These are phyloP conservation scores for Obba rivulosa DNA, from an alignment of 768 basidiomycete genomes.

Conservation along the genomic window DNA sequence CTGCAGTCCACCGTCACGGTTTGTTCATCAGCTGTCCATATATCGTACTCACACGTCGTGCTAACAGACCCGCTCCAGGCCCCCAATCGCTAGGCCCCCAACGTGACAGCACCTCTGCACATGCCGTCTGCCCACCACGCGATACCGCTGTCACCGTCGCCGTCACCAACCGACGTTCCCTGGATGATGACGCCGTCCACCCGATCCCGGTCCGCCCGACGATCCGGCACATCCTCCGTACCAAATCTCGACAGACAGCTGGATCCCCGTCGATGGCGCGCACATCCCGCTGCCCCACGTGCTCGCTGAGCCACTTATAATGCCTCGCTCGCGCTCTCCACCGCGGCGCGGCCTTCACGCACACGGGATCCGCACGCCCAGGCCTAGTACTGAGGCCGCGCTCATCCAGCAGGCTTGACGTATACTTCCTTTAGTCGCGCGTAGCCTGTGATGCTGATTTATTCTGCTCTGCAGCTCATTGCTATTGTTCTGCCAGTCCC, in stretches of 20 bases:
- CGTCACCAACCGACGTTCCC: constrained; percentile 14
- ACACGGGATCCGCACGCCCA: not conserved
- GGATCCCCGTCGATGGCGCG: constrained; percentile 46
- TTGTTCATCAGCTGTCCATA: too few relatives aligned
- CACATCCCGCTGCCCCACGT: constrained; percentile 62
- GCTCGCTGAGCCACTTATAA: constrained; percentile 27
- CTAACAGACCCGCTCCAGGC: constrained; percentile 1
- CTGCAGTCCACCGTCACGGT: too few relatives aligned
- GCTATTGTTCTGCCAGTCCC: too few relatives aligned
- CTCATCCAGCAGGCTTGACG: not conserved
- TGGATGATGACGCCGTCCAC: not conserved
- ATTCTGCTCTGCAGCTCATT: not conserved
- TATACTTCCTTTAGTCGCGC: too few relatives aligned
- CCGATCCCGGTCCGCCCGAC: constrained; percentile 31
- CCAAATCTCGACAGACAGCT: constrained; percentile 53
- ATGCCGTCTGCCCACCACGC: constrained; percentile 15
- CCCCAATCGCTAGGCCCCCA: constrained; percentile 14
- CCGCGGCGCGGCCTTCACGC: not conserved
- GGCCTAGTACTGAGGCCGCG: not conserved
- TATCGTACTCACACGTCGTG: too few relatives aligned
- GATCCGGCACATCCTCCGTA: constrained; percentile 32
- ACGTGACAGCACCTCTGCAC: constrained; percentile 15
- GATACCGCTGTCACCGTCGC: constrained; percentile 21
- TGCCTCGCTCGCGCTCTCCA: constrained; percentile 10
- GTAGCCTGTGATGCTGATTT: not conserved